Base-by-base conservation (phyloP, 164 flowering plant genomes). In the Magnolia sinica region DNA sequence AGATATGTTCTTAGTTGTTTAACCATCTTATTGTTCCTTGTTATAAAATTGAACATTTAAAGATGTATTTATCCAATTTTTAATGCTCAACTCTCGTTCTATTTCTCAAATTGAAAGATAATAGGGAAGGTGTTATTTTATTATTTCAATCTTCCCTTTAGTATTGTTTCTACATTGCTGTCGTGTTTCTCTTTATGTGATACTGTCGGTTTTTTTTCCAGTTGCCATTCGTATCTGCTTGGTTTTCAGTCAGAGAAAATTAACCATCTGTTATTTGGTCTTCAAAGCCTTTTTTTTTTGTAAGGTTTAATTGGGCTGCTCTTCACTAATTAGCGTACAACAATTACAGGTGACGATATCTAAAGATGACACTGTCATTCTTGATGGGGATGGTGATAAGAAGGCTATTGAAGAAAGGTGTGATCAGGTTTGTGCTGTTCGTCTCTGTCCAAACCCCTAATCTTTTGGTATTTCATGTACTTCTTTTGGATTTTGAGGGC, bases 361-460 rank as follows among this genome's bases (percentile, higher is more conserved):
- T 1, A 91, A 90, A 79, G 98, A 93, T 84, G 93, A 90, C 76
- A 88, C 96, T 45, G 90, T 94, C n/a, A 77, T 94, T 78, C 97
- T 94, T 77, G 92, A 94, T 81, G 98, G 98, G 3, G 91, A 90
- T 80, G 98, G 98, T 81, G 95, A 92, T 76, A 92, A 91, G 87
- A 92, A 89, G 74, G 79, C 88, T 49, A 89, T 92, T 50, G 96
- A 90, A 73, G 97, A 92, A 83, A 86, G 97, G 85, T 93, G 94
- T 82, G 97, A 93, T 51, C 95, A 88, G 95, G 98, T 93, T 50
- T 76, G 76, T 71, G 1, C 70, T 61, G 20, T 50, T 45, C 23
- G 23, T 59, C 16, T 51, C 66, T 76, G 27, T 50, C 19, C 6
- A 3, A 37, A 4, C 45, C 7, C 45, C 45, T 22, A 5, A 6